phyloP scores from a whole-genome alignment of 108 stramenopile species.

The Cyclotella choctawhatcheeana region DNA sequence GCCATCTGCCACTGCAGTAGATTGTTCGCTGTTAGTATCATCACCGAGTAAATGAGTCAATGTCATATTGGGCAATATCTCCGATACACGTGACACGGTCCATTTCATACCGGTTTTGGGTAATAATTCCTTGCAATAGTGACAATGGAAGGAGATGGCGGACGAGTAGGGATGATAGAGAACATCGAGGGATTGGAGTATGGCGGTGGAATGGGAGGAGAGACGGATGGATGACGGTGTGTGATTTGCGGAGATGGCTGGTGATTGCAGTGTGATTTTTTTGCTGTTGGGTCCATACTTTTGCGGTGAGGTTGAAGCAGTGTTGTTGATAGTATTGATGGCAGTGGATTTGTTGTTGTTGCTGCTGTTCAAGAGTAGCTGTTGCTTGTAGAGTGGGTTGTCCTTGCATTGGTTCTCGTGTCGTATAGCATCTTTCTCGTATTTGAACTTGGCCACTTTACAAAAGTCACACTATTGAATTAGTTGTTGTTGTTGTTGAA shows the following conservation, averaged over 20 bases:
- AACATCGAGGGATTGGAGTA: constrained; percentile 16
- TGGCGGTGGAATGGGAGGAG: neutral
- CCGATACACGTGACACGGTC: neutral
- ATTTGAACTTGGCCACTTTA: too few species aligned
- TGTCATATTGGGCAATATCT: neutral
- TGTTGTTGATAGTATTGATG: neutral
- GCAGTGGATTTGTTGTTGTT: neutral
- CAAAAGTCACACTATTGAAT: too few species aligned
- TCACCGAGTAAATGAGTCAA: neutral
- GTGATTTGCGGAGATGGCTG: neutral
- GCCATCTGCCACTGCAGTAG: too few species aligned
- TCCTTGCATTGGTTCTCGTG: too few species aligned
- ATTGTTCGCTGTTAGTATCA: neutral
- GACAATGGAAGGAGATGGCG: constrained; percentile 11
- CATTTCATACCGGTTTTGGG: neutral
- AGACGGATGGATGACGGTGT: neutral
- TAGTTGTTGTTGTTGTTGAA: too few species aligned
- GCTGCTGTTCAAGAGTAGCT: too few species aligned
- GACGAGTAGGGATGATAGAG: constrained; percentile 2
- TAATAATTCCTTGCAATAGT: neutral
- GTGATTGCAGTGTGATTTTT: constrained; percentile 3
- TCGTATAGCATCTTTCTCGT: too few species aligned
- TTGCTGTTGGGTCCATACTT: neutral
- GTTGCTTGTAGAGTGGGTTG: too few species aligned
- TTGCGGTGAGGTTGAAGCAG: neutral